A percentile compares a stretch with the other conserved stretches of the same genome.
Evolutionary conservation across 805 yeast genomes (phyloP).

Genomic region (Kuraishia borneana): DNA sequence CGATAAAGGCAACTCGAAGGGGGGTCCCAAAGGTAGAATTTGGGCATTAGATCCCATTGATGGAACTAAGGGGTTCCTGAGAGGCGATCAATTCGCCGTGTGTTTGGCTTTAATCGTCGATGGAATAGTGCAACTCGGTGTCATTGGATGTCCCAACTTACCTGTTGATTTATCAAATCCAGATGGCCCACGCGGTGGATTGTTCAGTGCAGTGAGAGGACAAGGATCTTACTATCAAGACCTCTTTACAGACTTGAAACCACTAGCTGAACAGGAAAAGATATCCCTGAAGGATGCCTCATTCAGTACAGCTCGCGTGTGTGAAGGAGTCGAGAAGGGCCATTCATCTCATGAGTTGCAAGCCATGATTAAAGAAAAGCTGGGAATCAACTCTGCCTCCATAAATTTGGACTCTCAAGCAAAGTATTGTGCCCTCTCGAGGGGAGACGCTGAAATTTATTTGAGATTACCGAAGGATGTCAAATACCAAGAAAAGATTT

Average conservation of each 20-base stretch:
- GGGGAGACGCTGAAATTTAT: conserved; percentile 89
- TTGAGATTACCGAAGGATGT: conserved; percentile 74
- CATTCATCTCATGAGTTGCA: conserved; percentile 91
- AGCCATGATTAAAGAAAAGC: conserved; percentile 49
- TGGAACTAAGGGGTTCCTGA: conserved; percentile 91
- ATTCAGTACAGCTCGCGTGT: conserved; percentile 47
- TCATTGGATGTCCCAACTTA: conserved; percentile 93
- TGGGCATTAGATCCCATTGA: conserved; percentile 99
- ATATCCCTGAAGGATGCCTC: conserved; percentile 42
- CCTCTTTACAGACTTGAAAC: conserved; percentile 22
- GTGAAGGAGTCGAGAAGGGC: conserved; percentile 92
- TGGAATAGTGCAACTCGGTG: conserved; percentile 80
- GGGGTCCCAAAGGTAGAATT: conserved; percentile 71
- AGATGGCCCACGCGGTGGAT: conserved; percentile 48
- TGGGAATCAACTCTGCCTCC: conserved; percentile 46
- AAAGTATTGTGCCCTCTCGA: conserved; percentile 82
- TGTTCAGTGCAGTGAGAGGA: conserved; percentile 59
- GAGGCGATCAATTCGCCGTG: conserved; percentile 96
- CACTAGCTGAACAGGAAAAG: conserved; percentile 22
- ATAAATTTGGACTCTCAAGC: conserved; percentile 92
- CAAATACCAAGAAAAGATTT: conserved; percentile 81
- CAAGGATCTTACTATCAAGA: conserved; percentile 54
- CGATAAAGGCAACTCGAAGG: conserved; percentile 70
- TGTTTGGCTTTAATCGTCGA: conserved; percentile 84
- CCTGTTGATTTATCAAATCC: conserved; percentile 34